phyloP scores from a whole-genome alignment of 768 basidiomycete genomes.

The Boletus sp. region DNA sequence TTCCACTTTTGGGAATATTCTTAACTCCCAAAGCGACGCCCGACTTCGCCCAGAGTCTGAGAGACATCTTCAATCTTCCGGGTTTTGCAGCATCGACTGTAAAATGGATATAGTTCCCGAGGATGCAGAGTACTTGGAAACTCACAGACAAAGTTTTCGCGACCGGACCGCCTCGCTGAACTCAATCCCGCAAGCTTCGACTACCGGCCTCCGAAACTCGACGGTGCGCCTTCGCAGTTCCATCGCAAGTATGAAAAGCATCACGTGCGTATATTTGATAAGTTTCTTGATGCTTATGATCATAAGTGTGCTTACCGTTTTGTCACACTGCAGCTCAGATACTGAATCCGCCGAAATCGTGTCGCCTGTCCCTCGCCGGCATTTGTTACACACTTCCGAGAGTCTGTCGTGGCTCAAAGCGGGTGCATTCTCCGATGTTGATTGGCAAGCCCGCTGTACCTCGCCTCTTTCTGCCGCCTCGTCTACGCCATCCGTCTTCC shows the following conservation, averaged over 20 bases:
- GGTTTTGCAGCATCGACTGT: not conserved
- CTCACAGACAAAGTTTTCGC: not conserved
- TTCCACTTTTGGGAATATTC: conserved; percentile 8
- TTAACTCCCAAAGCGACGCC: not conserved
- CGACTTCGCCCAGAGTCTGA: not conserved
- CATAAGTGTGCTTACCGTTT: not conserved
- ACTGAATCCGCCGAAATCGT: conserved; percentile 47
- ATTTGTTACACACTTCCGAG: conserved; percentile 58
- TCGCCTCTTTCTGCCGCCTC: conserved; percentile 43
- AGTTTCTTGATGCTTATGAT: not conserved
- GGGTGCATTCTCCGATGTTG: conserved; percentile 44
- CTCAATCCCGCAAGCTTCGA: conserved; percentile 7
- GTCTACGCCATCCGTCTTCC: conserved; percentile 29
- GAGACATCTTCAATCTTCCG: not conserved
- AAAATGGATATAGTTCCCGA: conserved; percentile 20
- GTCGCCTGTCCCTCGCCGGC: conserved; percentile 65
- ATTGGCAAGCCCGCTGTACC: conserved; percentile 37
- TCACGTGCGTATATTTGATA: conserved; percentile 11
- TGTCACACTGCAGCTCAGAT: conserved; percentile 14
- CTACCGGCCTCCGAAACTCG: conserved; percentile 3
- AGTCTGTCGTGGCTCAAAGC: conserved; percentile 59
- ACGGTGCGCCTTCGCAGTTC: conserved; percentile 19
- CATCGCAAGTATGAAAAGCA: conserved; percentile 10
- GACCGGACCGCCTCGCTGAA: conserved; percentile 16
- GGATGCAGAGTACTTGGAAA: conserved; percentile 7